Conservation (phyloP, 2,329 filamentous ascomycete genomes). For the Xylariaceae sp. region DNA sequence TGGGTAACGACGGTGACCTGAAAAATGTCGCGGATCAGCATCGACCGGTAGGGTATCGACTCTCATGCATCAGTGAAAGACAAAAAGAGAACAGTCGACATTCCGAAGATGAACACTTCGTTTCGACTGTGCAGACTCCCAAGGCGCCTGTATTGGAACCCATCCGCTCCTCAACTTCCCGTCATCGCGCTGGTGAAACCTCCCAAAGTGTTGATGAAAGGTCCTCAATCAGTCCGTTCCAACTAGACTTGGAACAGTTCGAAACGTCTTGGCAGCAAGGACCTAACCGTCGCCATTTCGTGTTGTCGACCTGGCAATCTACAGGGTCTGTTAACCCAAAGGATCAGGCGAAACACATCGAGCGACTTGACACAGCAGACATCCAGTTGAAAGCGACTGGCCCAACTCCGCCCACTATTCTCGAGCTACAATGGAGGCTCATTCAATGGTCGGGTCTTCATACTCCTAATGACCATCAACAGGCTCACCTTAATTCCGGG, state of each 20-base stretch:
- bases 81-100: constrained; percentile 21
- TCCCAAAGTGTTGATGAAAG: constrained; percentile 18
- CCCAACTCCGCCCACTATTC: neutral
- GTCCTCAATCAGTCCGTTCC: constrained; percentile 17
- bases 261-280: constrained; percentile 12
- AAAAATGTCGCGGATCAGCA: constrained; percentile 2
- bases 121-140: constrained; percentile 4
- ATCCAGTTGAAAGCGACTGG: neutral
- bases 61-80: constrained; percentile 17
- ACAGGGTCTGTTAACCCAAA: neutral
- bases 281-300: constrained; percentile 12
- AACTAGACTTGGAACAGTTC: constrained; percentile 11
- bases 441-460: constrained; percentile 2
- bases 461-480: constrained; percentile 5
- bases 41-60: constrained; percentile 7
- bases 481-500: constrained; percentile 18
- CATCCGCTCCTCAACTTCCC: constrained; percentile 8
- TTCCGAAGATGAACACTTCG: constrained; percentile 19
- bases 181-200: constrained; percentile 12
- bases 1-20: constrained; percentile 11
- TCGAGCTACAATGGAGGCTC: constrained; percentile 8
- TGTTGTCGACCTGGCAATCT: constrained; percentile 19
- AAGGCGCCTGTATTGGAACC: constrained; percentile 13
- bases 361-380: neutral
- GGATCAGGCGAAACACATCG: neutral